Evolutionary conservation across 2,329 filamentous ascomycete genomes (phyloP), one percentile per base, ranked within the genome.

Genomic region (Fusarium sp.): DNA sequence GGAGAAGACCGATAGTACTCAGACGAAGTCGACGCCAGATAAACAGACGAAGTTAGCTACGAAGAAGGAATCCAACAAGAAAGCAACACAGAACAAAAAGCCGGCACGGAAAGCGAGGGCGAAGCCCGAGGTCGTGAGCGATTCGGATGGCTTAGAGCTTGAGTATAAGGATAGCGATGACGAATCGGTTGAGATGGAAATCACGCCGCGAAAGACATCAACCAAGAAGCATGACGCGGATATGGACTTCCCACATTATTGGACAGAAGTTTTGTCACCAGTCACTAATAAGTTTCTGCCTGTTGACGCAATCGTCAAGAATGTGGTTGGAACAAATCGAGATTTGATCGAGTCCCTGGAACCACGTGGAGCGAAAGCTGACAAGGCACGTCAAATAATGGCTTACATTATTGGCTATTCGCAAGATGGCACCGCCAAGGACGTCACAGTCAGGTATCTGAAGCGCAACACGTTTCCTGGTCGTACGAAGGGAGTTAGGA

Each of bases 401-500:
- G 92, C 93, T 47, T 99, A 99, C 76, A 88, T 97, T 4, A 85
- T 98, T 22, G 95, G 92, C 0, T 93, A 92, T 79, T 93, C 92
- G 1, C 81, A 88, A 5, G 95, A 98, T 77, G 93, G 93, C 4
- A 95, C 94, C 0, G 95, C 94, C 15, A 98, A 98, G 78, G 96
- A 99, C 77, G 92, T 99, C 18, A 99, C 96, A 0, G 90, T 96
- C 14, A 89, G 96, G 29, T 99, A 99, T 78, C 83, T 99, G 10
- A 95, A 91, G 75, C 89, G 91, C 24, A 92, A 92, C 61, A 87
- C 91, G 56, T 90, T 94, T 78, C 96, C 96, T 1, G 95, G 96
- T 6, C 92, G 94, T 72, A 97, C 95, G 0, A 98, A 97, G 77
- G 94, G 95, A 6, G 87, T 91, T 69, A 89, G 96, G 9, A 87